Percentiles rank a stretch among this genome's conserved stretches.
Conservation (phyloP, 2,329 filamentous ascomycete species). For the Alternaria ethzedia region DNA sequence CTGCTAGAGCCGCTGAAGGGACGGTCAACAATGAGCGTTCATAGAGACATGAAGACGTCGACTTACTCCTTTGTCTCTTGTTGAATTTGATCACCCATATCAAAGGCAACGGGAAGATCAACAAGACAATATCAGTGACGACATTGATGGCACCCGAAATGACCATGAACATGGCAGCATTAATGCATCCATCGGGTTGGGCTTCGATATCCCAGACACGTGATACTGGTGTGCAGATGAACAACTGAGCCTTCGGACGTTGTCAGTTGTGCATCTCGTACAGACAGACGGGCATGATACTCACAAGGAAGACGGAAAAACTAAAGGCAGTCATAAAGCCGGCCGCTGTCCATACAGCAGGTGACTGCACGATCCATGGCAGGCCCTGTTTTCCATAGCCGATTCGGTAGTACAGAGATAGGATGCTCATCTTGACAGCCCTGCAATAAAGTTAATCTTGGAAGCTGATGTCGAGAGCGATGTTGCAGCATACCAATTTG, state of each 20-base stretch:
- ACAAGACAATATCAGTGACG: constrained; percentile 28
- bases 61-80: constrained; percentile 33
- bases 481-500: constrained; percentile 27
- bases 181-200: constrained; percentile 24
- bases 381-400: constrained; percentile 30
- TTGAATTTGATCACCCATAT: constrained; percentile 33
- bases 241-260: constrained; percentile 21
- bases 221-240: constrained; percentile 29
- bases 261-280: neutral
- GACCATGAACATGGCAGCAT: constrained; percentile 26
- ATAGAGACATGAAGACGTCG: too few relatives aligned
- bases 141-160: constrained; percentile 33
- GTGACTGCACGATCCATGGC: constrained; percentile 30
- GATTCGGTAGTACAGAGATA: constrained; percentile 37
- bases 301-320: constrained; percentile 29
- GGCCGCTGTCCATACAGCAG: constrained; percentile 28
- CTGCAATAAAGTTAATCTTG: constrained; percentile 11
- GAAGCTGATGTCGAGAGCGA: neutral
- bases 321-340: constrained; percentile 29
- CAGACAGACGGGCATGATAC: neutral
- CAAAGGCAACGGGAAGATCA: constrained; percentile 34
- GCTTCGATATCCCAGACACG: constrained; percentile 27
- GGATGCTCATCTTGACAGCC: constrained; percentile 41
- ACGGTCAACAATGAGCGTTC: neutral
- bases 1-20: constrained; percentile 25